Evolutionary conservation across 257 asterid species (phyloP), one percentile per base, ranked within the genome.

Genomic region (Apocynum venetum): DNA sequence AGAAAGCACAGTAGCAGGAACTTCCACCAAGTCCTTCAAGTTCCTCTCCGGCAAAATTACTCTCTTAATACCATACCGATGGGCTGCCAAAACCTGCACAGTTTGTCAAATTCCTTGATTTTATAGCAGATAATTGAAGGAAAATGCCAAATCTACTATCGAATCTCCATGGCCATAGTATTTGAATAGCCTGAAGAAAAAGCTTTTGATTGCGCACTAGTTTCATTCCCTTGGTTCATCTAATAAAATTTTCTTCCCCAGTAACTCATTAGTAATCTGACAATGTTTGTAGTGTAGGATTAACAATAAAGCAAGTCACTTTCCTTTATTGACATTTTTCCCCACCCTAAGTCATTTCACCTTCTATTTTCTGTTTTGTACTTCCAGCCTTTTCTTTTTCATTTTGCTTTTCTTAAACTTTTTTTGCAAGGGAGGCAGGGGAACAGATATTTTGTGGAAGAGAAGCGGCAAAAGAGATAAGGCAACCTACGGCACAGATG

Each of bases 1-100:
- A 47, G 97, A 87, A 46, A 93, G 93, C 82, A 92, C 98, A n/a
- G 90, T 84, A 25, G 97, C 69, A 68, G 99, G 99, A 68, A 96
- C 97, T 88, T 96, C 99, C 75, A 80, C 97, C 74, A 96, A 84
- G 87, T 96, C 99, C 83, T 93, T 96, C 78, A 89, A 82, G 91
- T 96, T 96, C 86, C 98, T 90, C 84, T 93, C 96, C 46, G 98
- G 99, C 40, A 96, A 85, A 84, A 96, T 96, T 73, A 96, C 95
- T 89, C 99, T 88, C 88, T 96, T 96, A 78, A 96, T 87, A 72
- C 99, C 98, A 73, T 85, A 90, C 13, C 98, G 90, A 83, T 96
- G 99, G 60, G 99, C 98, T 14, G 97, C 99, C 87, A 96, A 86
- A 79, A 96, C 98, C 99, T 96, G 88, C 73, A 86, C 6, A 31